These are phyloP conservation scores for Botrytis galanthina DNA, from an alignment of 2,329 filamentous ascomycete genomes.

Conservation along the genomic window DNA sequence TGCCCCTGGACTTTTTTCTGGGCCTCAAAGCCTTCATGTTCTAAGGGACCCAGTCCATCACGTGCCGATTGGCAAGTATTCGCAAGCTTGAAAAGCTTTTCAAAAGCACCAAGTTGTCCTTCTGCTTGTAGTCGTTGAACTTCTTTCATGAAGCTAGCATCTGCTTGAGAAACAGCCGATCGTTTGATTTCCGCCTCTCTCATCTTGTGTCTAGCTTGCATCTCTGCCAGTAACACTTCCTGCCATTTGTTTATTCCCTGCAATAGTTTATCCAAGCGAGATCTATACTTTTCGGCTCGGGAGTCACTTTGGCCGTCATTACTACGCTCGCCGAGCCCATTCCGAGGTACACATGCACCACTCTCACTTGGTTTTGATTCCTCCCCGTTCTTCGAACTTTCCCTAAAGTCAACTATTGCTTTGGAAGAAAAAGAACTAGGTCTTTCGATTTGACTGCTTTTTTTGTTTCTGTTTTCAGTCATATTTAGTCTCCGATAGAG, in stretches of 20 bases:
- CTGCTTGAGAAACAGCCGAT: constrained; percentile 25
- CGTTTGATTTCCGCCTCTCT: constrained; percentile 29
- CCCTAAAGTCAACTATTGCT: background rate
- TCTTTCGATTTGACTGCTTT: background rate
- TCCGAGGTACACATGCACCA: background rate
- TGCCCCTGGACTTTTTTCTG: constrained; percentile 28
- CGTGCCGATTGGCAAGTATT: constrained; percentile 29
- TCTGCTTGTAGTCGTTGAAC: constrained; percentile 28
- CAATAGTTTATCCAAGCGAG: constrained; percentile 26
- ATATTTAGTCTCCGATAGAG: background rate
- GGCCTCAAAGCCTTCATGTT: constrained; percentile 29
- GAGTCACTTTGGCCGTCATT: background rate
- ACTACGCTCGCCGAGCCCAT: background rate
- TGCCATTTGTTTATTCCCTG: constrained; percentile 21
- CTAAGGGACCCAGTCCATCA: constrained; percentile 30
- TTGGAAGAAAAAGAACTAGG: no score
- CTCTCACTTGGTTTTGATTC: background rate
- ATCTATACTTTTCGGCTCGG: background rate
- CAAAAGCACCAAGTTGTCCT: constrained; percentile 22
- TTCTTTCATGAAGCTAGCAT: constrained; percentile 32
- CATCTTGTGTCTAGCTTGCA: constrained; percentile 29
- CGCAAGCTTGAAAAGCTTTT: constrained; percentile 23
- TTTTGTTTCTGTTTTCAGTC: background rate
- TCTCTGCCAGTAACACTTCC: constrained; percentile 24
- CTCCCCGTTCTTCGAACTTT: background rate